A percentile compares a stretch with the other conserved stretches of the same genome.
These are phyloP conservation scores for Sporothrix brunneoviolacea DNA, from an alignment of 2,329 filamentous ascomycete species.

Conservation along the genomic window DNA sequence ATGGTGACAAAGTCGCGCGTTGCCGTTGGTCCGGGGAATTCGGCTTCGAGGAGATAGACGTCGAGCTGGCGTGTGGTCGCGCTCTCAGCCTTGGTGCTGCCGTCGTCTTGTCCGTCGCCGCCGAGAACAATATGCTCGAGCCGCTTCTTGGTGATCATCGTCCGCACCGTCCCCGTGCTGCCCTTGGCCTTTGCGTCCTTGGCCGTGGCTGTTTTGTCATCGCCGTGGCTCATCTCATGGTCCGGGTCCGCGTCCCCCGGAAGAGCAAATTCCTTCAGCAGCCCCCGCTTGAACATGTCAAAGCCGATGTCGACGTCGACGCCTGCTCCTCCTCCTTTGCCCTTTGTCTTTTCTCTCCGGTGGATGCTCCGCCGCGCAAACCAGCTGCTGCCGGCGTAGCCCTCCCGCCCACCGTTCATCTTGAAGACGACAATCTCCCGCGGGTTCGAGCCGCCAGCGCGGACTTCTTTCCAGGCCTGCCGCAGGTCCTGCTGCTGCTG, in stretches of 20 bases:
- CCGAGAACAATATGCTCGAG: conserved; percentile 57
- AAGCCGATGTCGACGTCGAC: conserved; percentile 44
- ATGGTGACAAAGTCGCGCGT: conserved; percentile 83
- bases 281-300: conserved; percentile 66
- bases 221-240: too few species aligned
- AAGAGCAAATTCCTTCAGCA: conserved; percentile 66
- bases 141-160: conserved; percentile 73
- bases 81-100: background rate
- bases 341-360: conserved; percentile 3
- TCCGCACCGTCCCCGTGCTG: conserved; percentile 69
- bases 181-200: conserved; percentile 47
- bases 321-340: background rate
- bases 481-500: conserved; percentile 50
- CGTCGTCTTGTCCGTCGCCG: conserved; percentile 42
- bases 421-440: conserved; percentile 70
- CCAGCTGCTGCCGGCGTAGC: conserved; percentile 82
- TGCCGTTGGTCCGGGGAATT: conserved; percentile 83
- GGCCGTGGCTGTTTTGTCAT: background rate
- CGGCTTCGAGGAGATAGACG: conserved; percentile 79
- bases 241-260: conserved; percentile 59
- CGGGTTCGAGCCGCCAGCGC: conserved; percentile 65
- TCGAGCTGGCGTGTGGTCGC: background rate
- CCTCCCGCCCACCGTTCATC: conserved; percentile 34
- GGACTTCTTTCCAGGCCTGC: conserved; percentile 82
- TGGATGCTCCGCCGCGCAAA: conserved; percentile 83